Base-by-base conservation (phyloP, 768 basidiomycete genomes). In the Lactarius tabidus region DNA sequence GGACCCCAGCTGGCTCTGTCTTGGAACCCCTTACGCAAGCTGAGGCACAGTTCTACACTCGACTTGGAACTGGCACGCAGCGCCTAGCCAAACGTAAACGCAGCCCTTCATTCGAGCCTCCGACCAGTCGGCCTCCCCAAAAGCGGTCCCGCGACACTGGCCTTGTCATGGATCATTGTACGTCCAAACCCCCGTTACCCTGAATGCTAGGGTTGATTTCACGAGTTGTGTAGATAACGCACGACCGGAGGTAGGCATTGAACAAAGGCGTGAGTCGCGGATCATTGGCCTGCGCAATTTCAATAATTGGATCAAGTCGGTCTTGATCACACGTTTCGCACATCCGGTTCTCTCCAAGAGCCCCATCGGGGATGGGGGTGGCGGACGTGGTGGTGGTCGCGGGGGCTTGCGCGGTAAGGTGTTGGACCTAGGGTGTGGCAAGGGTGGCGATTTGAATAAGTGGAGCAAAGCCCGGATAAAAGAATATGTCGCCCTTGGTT, bases 251-350 rank as follows among this genome's bases (percentile, higher is more conserved):
- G 90, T 96, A 12, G 94, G 93, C 63, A 85, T 93, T 35, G 81
- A 85, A 12, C 87, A 90, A 71, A 91, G 97, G 36, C 83, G 83
- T 68, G 86, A 90, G 20, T 98, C 95, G 7, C 93, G 95, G 51
- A 99, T 98, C 71, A 93, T 97, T 61, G 97, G 97, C 41, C 84
- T 99, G 61, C 98, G 97, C 76, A 90, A 84, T 74, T 99, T 98
- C 79, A 99, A 99, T 79, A 99, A 99, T 79, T 99, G 97, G 97
- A 90, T 98, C 70, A 99, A 99, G 76, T 94, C 93, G 12, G 95
- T 98, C 20, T 82, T 98, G 67, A 97, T 99, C 72, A 88, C 90
- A 10, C 90, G 90, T 59, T 97, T 92, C 71, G 91, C 90, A 1
- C 87, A 89, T 73, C 87, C 89, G 3, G 87, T 80, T 36, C 80